phyloP scores from a whole-genome alignment of 1,284 basidiomycete genomes.

The Cryptococcus hybrid region DNA sequence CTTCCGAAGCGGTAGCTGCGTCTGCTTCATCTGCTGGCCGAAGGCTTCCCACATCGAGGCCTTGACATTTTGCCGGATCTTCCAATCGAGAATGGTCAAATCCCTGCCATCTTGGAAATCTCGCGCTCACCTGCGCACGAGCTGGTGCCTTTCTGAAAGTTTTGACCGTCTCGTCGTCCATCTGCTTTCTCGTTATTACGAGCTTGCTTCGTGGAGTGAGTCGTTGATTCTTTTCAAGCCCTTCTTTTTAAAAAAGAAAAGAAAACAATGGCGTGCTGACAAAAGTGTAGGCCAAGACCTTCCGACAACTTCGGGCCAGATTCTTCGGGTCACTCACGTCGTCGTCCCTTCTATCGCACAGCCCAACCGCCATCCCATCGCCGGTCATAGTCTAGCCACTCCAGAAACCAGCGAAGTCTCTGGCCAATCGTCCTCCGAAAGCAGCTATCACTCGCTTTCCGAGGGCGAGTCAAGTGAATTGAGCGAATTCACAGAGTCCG shows the following conservation, averaged over 20 bases:
- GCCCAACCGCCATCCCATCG: slow-evolving; percentile 8
- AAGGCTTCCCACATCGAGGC: slow-evolving; percentile 31
- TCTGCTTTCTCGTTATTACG: slow-evolving; percentile 46
- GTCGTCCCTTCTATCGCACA: slow-evolving; percentile 35
- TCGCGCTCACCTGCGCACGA: slow-evolving; percentile 43
- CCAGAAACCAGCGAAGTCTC: slow-evolving; percentile 44
- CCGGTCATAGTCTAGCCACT: slow-evolving; percentile 27
- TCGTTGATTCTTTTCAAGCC: background rate
- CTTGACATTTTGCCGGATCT: slow-evolving; percentile 21
- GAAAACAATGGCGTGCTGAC: slow-evolving; percentile 1
- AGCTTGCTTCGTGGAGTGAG: slow-evolving; percentile 48
- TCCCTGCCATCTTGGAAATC: slow-evolving; percentile 41
- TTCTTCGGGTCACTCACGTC: slow-evolving; percentile 46
- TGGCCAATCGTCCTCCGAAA: slow-evolving; percentile 24
- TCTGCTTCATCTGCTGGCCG: slow-evolving; percentile 6
- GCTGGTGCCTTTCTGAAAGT: slow-evolving; percentile 40
- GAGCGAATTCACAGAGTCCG: slow-evolving; percentile 14
- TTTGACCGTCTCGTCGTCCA: slow-evolving; percentile 49
- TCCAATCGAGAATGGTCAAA: slow-evolving; percentile 9
- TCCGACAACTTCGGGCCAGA: slow-evolving; percentile 12
- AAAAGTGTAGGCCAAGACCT: slow-evolving; percentile 27
- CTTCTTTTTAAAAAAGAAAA: too few relatives aligned
- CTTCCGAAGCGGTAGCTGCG: background rate
- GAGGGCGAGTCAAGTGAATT: slow-evolving; percentile 3
- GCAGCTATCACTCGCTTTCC: slow-evolving; percentile 3